These are phyloP conservation scores for Debaryomyces udenii DNA, from an alignment of 1,139 yeast species.

Conservation along the genomic window DNA sequence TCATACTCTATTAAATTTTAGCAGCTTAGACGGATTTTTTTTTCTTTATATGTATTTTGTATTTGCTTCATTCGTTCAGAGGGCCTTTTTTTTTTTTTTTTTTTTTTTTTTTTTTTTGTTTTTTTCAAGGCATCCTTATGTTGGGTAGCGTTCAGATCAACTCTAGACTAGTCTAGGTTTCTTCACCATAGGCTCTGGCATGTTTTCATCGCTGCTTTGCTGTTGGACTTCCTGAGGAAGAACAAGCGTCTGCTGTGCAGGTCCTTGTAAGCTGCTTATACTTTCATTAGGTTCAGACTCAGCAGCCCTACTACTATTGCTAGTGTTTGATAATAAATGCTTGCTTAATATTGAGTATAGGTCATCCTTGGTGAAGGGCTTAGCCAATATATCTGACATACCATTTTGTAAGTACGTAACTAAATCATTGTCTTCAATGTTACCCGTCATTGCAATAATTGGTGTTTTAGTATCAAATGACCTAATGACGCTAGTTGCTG, in stretches of 20 bases:
- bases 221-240: slow-evolving; percentile 16
- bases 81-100: too few species aligned
- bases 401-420: slow-evolving; percentile 85
- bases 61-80: neutral
- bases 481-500: slow-evolving; percentile 85
- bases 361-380: slow-evolving; percentile 89
- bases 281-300: slow-evolving; percentile 8
- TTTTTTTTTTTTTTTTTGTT: too few species aligned
- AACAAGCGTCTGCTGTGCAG: slow-evolving; percentile 15
- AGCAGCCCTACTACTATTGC: slow-evolving; percentile 6
- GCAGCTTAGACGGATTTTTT: neutral
- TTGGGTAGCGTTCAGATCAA: too few species aligned
- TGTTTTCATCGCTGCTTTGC: slow-evolving; percentile 3
- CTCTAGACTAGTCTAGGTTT: slow-evolving; percentile 19
- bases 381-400: slow-evolving; percentile 88
- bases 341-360: slow-evolving; percentile 73
- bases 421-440: slow-evolving; percentile 77
- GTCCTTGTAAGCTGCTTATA: slow-evolving; percentile 14
- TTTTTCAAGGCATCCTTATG: too few species aligned
- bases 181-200: slow-evolving; percentile 17
- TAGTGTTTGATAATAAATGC: slow-evolving; percentile 46
- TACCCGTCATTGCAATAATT: slow-evolving; percentile 92
- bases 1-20: slow-evolving; percentile 2
- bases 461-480: slow-evolving; percentile 84
- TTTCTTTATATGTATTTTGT: neutral